These are phyloP conservation scores for Epichloe typhina DNA, from an alignment of 2,329 filamentous ascomycete genomes.

Conservation along the genomic window DNA sequence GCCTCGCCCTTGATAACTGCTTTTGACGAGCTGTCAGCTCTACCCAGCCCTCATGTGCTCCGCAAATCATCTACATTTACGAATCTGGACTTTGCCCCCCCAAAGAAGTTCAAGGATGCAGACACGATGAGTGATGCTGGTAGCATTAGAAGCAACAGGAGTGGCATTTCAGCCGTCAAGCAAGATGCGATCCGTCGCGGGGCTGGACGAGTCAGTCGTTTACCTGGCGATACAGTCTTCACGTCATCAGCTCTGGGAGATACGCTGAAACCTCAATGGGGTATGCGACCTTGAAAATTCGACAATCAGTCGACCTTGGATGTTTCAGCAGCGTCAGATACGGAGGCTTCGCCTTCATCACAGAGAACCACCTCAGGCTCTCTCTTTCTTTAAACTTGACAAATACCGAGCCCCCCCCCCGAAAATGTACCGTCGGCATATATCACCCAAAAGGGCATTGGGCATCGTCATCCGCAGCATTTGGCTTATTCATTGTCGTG, in stretches of 20 bases:
- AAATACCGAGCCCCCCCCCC: neutral
- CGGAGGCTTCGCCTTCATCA: no score
- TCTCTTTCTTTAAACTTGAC: neutral
- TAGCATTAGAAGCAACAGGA: slow-evolving; percentile 49
- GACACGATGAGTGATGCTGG: slow-evolving; percentile 52
- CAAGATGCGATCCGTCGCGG: slow-evolving; percentile 63
- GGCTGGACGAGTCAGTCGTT: slow-evolving; percentile 73
- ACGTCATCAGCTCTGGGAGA: slow-evolving; percentile 54
- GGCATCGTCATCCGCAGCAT: slow-evolving; percentile 1
- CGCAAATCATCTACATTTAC: slow-evolving; percentile 71
- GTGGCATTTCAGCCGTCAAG: slow-evolving; percentile 62
- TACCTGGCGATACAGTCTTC: slow-evolving; percentile 72
- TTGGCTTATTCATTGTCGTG: slow-evolving; percentile 9
- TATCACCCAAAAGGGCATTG: neutral
- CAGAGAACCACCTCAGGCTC: no score
- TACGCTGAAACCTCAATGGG: slow-evolving; percentile 47
- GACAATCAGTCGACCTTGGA: neutral
- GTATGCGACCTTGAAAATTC: slow-evolving; percentile 30
- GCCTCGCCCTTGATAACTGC: slow-evolving; percentile 70
- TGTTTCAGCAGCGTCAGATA: neutral
- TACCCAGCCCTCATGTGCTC: slow-evolving; percentile 78
- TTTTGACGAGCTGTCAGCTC: slow-evolving; percentile 72
- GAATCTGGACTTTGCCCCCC: slow-evolving; percentile 70
- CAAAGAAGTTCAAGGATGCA: slow-evolving; percentile 55
- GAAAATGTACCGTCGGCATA: neutral